Evolutionary conservation across 768 basidiomycete species (phyloP), one percentile per base, ranked within the genome.

Genomic region (Rhizopogon rudus): DNA sequence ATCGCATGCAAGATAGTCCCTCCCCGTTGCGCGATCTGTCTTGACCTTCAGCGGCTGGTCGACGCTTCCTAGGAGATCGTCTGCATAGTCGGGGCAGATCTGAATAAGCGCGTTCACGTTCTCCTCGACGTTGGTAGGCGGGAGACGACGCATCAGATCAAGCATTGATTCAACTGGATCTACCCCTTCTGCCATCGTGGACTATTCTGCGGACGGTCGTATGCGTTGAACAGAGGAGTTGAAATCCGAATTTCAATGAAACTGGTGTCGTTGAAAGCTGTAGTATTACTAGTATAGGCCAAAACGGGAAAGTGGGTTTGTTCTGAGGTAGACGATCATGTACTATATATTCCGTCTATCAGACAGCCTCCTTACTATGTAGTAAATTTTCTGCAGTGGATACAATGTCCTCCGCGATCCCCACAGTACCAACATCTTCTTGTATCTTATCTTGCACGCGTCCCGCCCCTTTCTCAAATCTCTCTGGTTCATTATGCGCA

Each of bases 91-190:
- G 31, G 96, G 96, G 57, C 86, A 88, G 66, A 98, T 86, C 45
- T 76, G 76, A 56, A 91, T 84, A 29, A 98, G 85, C 28, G 85
- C 78, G 45, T 83, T 76, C 60, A 98, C 85, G 72, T 96, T 98
- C 68, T 90, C 83, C 66, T 93, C 87, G 44, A 94, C 88, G 17
- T 84, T 76, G 7, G 86, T 90, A 3, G 97, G 96, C 7, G 97
- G 97, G n/a, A 98, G 81, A 14, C 97, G 88, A 52, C 97, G 84
- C 82, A 95, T 89, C 46, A 98, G 82, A 75, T 98, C 96, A 40
- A 98, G 86, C 86, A 96, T 93, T 53, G 91, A 88, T 65, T 94
- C 91, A 45, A 93, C 82, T 56, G 88, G 77, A 71, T 93, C 91
- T 37, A 33, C 17, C 5, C 48, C 48, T 22, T 49, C 48, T 46